Evolutionary conservation across 2,329 filamentous ascomycete genomes (phyloP), one percentile per base, ranked within the genome.

Genomic region (Botryotinia convoluta): DNA sequence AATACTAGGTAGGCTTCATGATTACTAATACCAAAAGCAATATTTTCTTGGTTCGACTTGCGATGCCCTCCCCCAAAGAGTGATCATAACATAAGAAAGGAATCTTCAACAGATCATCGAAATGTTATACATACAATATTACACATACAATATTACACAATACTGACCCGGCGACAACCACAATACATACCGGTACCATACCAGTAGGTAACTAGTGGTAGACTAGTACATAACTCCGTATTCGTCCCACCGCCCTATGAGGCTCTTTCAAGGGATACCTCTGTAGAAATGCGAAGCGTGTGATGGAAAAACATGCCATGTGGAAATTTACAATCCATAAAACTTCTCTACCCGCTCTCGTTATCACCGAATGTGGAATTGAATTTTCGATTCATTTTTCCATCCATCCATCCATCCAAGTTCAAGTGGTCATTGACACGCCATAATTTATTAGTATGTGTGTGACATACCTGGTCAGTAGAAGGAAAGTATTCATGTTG

Each of bases 221-320:
- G 51, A 6, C n/a, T 54, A 61, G 32, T 1, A 8, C 54, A 32
- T 32, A 32, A 57, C n/a, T 29, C 54, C 16, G n/a, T 32, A 32
- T 57, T 51, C 26, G 48, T 51, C 22, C 48, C 26, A 51, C 54
- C 35, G 60, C 60, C 60, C 60, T 62, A 62, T 39, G 35, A 62
- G 60, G 60, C 60, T 62, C 60, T 62, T 61, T n/a, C 35, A 62
- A 39, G 60, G 54, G 26, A 54, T 29, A 62, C 7, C 60, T 62
- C 60, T 62, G 60, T 62, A 62, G 60, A 62, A 62, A 62, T 18
- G 35, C 26, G 37, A 62, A 29, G 26, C 51, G 51, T 54, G 51
- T 62, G 37, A 62, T 42, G 22, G 60, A 29, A 54, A 42, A 62
- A 62, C 35, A 62, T 62, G 60, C 60, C 60, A 62, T 62, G 12